phyloP scores from a whole-genome alignment of 495 filamentous ascomycete species.

The Penicillium dipodomyicola region DNA sequence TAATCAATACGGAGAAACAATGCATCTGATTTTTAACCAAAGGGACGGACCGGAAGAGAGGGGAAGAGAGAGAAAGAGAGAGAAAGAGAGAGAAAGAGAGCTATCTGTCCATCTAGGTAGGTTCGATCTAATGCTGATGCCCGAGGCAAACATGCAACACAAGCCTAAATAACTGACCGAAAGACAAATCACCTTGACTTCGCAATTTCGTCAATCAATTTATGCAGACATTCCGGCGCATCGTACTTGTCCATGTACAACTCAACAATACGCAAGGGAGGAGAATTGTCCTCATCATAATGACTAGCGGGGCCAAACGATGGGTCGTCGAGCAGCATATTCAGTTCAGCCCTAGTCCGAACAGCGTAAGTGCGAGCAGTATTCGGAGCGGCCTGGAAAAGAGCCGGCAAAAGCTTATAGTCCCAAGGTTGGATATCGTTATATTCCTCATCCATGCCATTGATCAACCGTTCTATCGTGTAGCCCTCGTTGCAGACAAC shows the following conservation, averaged over 20 bases:
- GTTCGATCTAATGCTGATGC: too few species aligned
- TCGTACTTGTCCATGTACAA: slow-evolving; percentile 16
- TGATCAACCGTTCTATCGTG: slow-evolving; percentile 69
- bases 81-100: too few species aligned
- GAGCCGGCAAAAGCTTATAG: slow-evolving; percentile 5
- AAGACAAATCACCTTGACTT: background rate
- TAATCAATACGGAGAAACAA: too few species aligned
- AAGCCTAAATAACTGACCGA: background rate
- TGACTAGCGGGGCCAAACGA: slow-evolving; percentile 10
- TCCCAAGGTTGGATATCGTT: slow-evolving; percentile 67
- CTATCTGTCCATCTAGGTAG: too few species aligned
- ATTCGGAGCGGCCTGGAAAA: slow-evolving; percentile 10
- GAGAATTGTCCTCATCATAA: slow-evolving; percentile 2
- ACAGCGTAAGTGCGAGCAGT: slow-evolving; percentile 9
- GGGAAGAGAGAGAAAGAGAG: too few species aligned
- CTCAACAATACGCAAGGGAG: slow-evolving; percentile 16
- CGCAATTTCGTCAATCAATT: background rate
- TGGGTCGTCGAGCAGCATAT: slow-evolving; percentile 9
- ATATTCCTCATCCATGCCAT: slow-evolving; percentile 65
- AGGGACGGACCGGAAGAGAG: too few species aligned
- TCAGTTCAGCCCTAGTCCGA: slow-evolving; percentile 9
- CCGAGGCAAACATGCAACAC: background rate
- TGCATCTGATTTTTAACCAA: too few species aligned
- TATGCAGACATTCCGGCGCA: slow-evolving; percentile 4
- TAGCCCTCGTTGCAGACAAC: slow-evolving; percentile 72